Percentiles rank a stretch among this genome's conserved stretches.
Evolutionary conservation across 1,284 basidiomycete genomes (phyloP).

Genomic region (Apiotrichum mycotoxinovorans): DNA sequence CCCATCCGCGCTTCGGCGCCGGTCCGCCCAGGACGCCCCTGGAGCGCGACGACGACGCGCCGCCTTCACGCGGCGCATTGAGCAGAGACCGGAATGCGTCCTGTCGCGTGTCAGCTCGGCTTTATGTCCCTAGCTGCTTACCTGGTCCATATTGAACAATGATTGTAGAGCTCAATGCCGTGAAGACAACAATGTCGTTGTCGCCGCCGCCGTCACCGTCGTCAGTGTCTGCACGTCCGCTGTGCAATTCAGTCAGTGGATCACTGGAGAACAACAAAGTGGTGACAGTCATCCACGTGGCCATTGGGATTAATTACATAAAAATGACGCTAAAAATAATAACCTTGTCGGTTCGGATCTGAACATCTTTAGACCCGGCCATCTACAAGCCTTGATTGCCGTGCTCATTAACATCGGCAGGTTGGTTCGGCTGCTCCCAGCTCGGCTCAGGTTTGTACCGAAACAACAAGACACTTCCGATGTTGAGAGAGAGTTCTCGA

Average conservation of each 20-base stretch:
- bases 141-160: slow-evolving; percentile 32
- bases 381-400: not conserved
- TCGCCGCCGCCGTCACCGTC: too few relatives aligned
- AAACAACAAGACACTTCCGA: too few relatives aligned
- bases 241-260: too few relatives aligned
- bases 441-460: not conserved
- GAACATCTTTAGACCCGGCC: not conserved
- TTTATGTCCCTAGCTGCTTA: not conserved
- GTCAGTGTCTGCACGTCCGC: too few relatives aligned
- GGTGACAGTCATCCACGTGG: not conserved
- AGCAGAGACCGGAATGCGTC: slow-evolving; percentile 45
- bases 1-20: slow-evolving; percentile 38
- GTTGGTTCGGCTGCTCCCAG: too few relatives aligned
- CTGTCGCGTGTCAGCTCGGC: slow-evolving; percentile 14
- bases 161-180: not conserved
- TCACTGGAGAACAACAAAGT: not conserved
- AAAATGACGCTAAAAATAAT: not conserved
- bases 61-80: slow-evolving; percentile 28
- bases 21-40: slow-evolving; percentile 31
- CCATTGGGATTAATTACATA: not conserved
- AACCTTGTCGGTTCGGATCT: not conserved
- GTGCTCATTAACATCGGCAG: too few relatives aligned
- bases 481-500: too few relatives aligned
- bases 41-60: slow-evolving; percentile 24
- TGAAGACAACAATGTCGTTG: not conserved